Conservation (phyloP, 2,329 filamentous ascomycete genomes). For the Huntiella savannae region DNA sequence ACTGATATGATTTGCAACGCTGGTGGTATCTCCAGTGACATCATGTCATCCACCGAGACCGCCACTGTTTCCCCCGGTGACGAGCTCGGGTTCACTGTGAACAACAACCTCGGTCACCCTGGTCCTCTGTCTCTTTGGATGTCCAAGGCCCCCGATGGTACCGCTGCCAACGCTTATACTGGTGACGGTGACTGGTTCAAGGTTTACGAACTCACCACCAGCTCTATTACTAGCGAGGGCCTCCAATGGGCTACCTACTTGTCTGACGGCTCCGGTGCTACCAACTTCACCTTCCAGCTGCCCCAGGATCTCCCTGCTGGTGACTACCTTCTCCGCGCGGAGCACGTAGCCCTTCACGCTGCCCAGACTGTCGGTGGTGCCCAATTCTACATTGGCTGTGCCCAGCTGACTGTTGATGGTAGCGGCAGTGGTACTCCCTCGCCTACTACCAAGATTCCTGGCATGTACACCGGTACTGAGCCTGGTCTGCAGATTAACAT, state of each 20-base stretch:
- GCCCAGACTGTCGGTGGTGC: constrained; percentile 22
- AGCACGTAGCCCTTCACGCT: constrained; percentile 33
- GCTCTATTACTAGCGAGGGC: constrained; percentile 9
- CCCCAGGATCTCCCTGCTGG: constrained; percentile 26
- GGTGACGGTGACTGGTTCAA: constrained; percentile 21
- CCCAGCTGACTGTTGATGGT: constrained; percentile 28
- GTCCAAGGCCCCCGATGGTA: constrained; percentile 20
- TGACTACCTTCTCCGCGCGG: constrained; percentile 35
- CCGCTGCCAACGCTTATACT: constrained; percentile 18
- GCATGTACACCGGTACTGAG: constrained; percentile 37
- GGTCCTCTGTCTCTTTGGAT: constrained; percentile 21
- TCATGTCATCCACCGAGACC: constrained; percentile 14
- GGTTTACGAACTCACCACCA: constrained; percentile 16
- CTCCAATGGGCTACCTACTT: constrained; percentile 18
- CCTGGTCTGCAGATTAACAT: constrained; percentile 40
- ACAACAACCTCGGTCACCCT: constrained; percentile 21
- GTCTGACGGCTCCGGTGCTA: constrained; percentile 29
- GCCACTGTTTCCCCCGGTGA: constrained; percentile 21
- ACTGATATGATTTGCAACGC: constrained; percentile 18
- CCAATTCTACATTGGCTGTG: constrained; percentile 31
- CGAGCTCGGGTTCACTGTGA: constrained; percentile 21
- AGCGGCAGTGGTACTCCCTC: constrained; percentile 24
- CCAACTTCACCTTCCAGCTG: constrained; percentile 23
- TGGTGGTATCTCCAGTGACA: constrained; percentile 6
- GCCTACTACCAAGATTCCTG: constrained; percentile 26